Conservation (phyloP, 1,139 yeast species). For the Geotrichum klebahnii region DNA sequence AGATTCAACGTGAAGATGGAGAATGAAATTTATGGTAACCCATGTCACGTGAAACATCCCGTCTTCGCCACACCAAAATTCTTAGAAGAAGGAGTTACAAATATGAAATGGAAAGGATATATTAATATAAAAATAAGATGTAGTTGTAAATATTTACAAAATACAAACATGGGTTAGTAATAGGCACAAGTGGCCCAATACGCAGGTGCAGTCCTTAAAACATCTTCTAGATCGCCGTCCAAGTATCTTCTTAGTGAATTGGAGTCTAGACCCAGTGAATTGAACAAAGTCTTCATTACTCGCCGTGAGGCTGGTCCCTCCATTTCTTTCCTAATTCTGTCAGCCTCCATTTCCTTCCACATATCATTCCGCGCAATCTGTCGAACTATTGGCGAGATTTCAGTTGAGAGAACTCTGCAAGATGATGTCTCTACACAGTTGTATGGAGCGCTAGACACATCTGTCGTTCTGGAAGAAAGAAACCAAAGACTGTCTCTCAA, state of each 20-base stretch:
- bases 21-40: no score
- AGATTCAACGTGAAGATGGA: no score
- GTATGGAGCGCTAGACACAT: constrained; percentile 3
- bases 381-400: constrained; percentile 8
- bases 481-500: constrained; percentile 8
- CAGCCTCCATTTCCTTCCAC: not conserved
- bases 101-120: no score
- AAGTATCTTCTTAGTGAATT: constrained; percentile 2
- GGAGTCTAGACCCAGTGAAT: constrained; percentile 1
- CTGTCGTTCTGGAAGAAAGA: not conserved
- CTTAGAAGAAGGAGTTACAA: no score
- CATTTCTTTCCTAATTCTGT: constrained; percentile 1
- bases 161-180: no score
- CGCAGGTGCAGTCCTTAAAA: constrained; percentile 11
- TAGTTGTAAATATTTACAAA: no score
- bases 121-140: no score
- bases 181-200: constrained; percentile 11
- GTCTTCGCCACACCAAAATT: no score
- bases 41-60: no score
- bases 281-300: not conserved
- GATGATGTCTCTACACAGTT: constrained; percentile 14
- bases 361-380: constrained; percentile 8
- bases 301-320: constrained; percentile 9
- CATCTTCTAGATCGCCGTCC: constrained; percentile 7
- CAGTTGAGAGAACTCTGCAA: constrained; percentile 7